Conservation (phyloP, 73 alveolate genomes). For the Effrenium voratum region DNA sequence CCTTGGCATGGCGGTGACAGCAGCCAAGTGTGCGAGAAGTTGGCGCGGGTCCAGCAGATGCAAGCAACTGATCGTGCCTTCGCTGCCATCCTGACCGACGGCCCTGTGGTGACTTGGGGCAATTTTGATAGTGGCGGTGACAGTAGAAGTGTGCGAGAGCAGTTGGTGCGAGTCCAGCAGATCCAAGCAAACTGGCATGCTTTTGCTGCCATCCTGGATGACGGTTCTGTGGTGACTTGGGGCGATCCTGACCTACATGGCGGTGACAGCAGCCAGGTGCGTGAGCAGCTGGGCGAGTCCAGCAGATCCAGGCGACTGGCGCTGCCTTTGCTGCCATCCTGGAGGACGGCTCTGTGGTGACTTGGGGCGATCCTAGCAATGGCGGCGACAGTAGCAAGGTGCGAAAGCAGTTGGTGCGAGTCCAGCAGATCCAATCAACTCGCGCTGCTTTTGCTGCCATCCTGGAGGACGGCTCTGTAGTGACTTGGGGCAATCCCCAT, state of each 20-base stretch:
- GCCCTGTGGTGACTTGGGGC: neutral
- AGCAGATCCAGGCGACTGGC: conserved; percentile 1
- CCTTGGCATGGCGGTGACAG: neutral
- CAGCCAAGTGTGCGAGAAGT: neutral
- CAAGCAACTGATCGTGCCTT: neutral
- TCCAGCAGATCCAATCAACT: neutral
- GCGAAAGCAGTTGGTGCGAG: neutral
- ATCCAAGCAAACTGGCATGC: neutral
- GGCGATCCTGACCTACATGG: neutral
- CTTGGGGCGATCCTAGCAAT: neutral
- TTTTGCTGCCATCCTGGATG: neutral
- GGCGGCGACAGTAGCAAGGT: neutral
- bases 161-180: neutral
- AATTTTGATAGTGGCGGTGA: neutral
- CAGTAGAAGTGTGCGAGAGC: neutral
- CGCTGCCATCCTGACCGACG: neutral
- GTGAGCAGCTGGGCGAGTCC: neutral
- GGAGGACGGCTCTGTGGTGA: neutral
- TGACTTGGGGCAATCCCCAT: neutral
- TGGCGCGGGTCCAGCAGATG: no score
- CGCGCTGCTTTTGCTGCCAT: neutral
- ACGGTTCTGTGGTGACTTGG: neutral
- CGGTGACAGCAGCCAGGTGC: neutral
- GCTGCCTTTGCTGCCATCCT: neutral
- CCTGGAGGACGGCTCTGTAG: neutral